Base-by-base conservation (phyloP, 1,284 basidiomycete genomes). In the Ustilago sp. region DNA sequence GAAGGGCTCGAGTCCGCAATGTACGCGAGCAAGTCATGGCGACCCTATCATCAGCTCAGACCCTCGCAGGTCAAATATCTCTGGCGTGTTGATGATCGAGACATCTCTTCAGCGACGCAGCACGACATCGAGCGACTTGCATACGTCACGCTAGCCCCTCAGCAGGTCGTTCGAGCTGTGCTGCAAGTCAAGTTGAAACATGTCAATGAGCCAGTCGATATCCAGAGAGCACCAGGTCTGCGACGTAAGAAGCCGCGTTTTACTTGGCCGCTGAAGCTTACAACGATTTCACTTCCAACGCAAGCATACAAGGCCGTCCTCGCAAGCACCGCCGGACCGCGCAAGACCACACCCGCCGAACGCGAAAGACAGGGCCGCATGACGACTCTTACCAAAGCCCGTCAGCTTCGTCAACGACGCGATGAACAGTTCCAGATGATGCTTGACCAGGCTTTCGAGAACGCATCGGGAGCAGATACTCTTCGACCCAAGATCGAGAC, bases 301-400 rank as follows among this genome's bases (percentile, higher is more conserved):
- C 41, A 36, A 48, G 48, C 54, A 35, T 58, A 56, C 51, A 45
- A 11, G 35, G 19, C 63, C 8, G n/a, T 39, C 11, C 36, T 28
- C 13, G 35, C 45, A 1, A 41, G 35, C n/a, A 45, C 55, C 2
- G 23, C 28, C 5, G 43, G 4, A 31, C 38, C 39, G 53, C 52
- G 47, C 31, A 59, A 32, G 12, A 51, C 41, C 45, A 65, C 59
- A 34, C 51, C 39, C 28, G 59, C 64, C 8, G 59, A 70, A 32
- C 62, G 65, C 17, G 64, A 77, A 35, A 62, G 36, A 31, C 48
- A 74, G 28, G 76, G 76, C 9, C 71, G 76, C 31, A 15, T 52
- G 15, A 60, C 72, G 13, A 78, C 76, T 35, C 55, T 74, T 13
- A 51, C 39, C 34, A 78, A 78, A 51, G 76, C 72, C 8, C 67